A percentile compares a stretch with the other conserved stretches of the same genome.
These are phyloP conservation scores for Boletus insuetus DNA, from an alignment of 768 basidiomycete species.

Conservation along the genomic window DNA sequence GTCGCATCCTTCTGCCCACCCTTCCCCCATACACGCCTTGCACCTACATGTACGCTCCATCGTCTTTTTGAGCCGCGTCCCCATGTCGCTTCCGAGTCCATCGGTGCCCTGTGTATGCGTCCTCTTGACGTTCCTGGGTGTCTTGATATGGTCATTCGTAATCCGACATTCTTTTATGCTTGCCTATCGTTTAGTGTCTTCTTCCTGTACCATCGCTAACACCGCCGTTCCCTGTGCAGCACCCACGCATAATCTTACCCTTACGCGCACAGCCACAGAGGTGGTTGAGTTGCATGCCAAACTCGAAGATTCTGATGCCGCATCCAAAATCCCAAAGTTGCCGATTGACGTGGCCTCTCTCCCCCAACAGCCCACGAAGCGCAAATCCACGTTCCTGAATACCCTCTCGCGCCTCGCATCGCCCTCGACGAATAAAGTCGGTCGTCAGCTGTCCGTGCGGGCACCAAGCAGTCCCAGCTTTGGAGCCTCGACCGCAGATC, in stretches of 20 bases:
- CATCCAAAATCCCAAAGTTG: slow-evolving; percentile 54
- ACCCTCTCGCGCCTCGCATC: slow-evolving; percentile 83
- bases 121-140: slow-evolving; percentile 16
- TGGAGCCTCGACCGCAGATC: slow-evolving; percentile 34
- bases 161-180: slow-evolving; percentile 11
- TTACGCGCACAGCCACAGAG: slow-evolving; percentile 74
- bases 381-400: slow-evolving; percentile 82
- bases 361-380: slow-evolving; percentile 54
- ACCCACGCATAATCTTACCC: slow-evolving; percentile 85
- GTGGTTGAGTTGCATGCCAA: slow-evolving; percentile 80
- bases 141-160: slow-evolving; percentile 12
- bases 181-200: slow-evolving; percentile 15
- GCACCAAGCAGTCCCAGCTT: slow-evolving; percentile 28
- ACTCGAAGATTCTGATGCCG: slow-evolving; percentile 63
- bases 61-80: slow-evolving; percentile 20
- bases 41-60: slow-evolving; percentile 15
- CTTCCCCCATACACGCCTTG: slow-evolving; percentile 15
- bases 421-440: slow-evolving; percentile 56
- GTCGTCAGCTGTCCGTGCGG: slow-evolving; percentile 40
- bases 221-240: slow-evolving; percentile 46
- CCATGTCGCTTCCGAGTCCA: slow-evolving; percentile 26
- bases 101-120: slow-evolving; percentile 22
- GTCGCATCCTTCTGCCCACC: slow-evolving; percentile 32
- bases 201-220: slow-evolving; percentile 26
- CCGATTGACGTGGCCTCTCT: slow-evolving; percentile 58